Percentiles rank a stretch among this genome's conserved stretches.
These are phyloP conservation scores for Fusarium musae DNA, from an alignment of 2,329 filamentous ascomycete species.

Conservation along the genomic window DNA sequence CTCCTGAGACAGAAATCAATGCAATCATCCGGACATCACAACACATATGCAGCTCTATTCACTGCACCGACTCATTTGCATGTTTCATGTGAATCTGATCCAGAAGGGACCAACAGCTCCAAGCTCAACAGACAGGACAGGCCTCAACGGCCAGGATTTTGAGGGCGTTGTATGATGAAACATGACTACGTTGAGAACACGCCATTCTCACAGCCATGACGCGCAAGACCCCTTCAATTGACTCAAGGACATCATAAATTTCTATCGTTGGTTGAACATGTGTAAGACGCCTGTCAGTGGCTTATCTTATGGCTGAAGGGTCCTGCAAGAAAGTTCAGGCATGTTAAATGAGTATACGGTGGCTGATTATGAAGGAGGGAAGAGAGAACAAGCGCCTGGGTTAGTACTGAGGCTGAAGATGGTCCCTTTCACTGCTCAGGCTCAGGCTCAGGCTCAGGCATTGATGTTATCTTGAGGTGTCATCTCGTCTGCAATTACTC, in stretches of 20 bases:
- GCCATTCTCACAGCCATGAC: constrained; percentile 24
- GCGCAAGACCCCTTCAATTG: constrained; percentile 2
- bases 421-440: neutral
- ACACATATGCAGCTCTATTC: constrained; percentile 4
- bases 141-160: constrained; percentile 26
- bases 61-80: constrained; percentile 6
- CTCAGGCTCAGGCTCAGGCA: neutral
- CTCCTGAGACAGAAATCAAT: constrained; percentile 2
- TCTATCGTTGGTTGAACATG: neutral
- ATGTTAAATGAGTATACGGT: constrained; percentile 16
- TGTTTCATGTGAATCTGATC: constrained; percentile 18
- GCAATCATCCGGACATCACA: constrained; percentile 9
- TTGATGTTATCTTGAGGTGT: constrained; percentile 26
- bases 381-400: constrained; percentile 8
- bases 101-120: constrained; percentile 2
- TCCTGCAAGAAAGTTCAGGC: constrained; percentile 13
- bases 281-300: neutral
- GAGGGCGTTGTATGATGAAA: constrained; percentile 37
- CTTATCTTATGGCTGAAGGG: neutral
- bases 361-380: constrained; percentile 9
- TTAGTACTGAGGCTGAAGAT: neutral
- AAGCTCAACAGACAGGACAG: constrained; percentile 13
- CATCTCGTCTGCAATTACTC: constrained; percentile 25
- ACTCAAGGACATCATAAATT: neutral
- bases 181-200: constrained; percentile 22